A percentile compares a stretch with the other conserved stretches of the same genome.
These are phyloP conservation scores for Yarrowia osloensis DNA, from an alignment of 805 yeast genomes.

Conservation along the genomic window DNA sequence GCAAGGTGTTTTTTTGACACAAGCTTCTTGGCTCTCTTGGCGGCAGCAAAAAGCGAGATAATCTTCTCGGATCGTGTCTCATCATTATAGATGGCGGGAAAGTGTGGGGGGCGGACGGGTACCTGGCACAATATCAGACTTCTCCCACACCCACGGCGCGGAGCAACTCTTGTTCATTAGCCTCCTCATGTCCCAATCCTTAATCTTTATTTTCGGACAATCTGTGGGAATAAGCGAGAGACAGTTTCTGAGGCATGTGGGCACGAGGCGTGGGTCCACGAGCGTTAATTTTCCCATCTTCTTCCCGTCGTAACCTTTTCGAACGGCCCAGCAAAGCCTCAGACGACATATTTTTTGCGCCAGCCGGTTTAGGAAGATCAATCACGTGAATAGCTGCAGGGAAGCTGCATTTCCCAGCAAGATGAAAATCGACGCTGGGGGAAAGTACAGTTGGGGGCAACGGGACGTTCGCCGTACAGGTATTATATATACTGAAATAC, in stretches of 20 bases:
- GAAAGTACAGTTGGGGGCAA: not conserved
- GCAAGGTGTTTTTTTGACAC: not conserved
- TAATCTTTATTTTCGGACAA: conserved; percentile 11
- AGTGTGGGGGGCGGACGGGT: not conserved
- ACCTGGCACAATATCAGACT: not conserved
- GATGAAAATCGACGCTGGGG: not conserved
- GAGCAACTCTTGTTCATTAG: conserved; percentile 2
- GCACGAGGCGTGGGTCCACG: not conserved
- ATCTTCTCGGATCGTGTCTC: conserved; percentile 1
- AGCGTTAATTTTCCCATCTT: not conserved
- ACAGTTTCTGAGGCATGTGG: not conserved
- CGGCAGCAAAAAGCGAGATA: conserved; percentile 20
- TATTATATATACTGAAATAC: not conserved
- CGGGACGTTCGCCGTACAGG: not conserved
- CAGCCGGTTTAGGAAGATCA: conserved; percentile 8
- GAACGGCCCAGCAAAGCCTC: no score
- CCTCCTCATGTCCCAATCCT: conserved; percentile 17
- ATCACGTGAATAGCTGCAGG: conserved; percentile 11
- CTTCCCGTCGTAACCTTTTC: not conserved
- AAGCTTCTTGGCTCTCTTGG: conserved; percentile 31
- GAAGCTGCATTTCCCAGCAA: not conserved
- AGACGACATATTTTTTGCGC: not conserved
- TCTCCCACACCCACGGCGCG: not conserved
- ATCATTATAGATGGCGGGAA: not conserved
- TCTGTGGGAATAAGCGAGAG: not conserved